Evolutionary conservation across 2,329 filamentous ascomycete species (phyloP), one percentile per base, ranked within the genome.

Genomic region (Exophiala bonariae): DNA sequence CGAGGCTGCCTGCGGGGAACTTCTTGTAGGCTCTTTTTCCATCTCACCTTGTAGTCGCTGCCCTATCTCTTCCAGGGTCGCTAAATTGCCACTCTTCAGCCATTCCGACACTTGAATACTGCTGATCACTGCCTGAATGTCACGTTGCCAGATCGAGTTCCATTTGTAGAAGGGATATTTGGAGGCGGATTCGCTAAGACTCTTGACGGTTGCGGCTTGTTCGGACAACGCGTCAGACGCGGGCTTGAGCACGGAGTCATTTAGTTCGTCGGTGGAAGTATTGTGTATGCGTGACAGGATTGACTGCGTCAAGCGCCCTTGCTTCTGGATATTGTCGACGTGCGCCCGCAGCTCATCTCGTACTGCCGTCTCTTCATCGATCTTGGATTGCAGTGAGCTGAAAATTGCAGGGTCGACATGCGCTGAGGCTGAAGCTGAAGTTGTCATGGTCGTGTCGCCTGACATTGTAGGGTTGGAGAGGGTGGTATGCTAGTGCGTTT

Each of bases 111-210:
- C 61, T 58, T 68, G 72, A 59, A 90, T 78, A 22, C 89, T 89
- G 43, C 90, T 89, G 11, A 97, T 79, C 85, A 88, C 81, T 66
- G 88, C 89, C 68, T 97, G 92, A 44, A 96, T 73, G 61, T 87
- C 82, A 49, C 89, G 82, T 20, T 83, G 80, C 93, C 93, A 99
- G 66, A 89, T 82, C 47, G 77, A 74, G 69, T 96, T 96, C 75
- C 95, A 96, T 79, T 96, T 96, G 82, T 97, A 99, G 76, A 97
- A 99, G 0, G 93, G 92, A 62, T 95, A 86, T 65, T 87, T 79
- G 19, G 89, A 91, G 2, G 91, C 89, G 44, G 88, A 80, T 44
- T 77, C 71, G 52, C 82, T 80, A 35, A 99, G 80, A 57, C 85
- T 82, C 47, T 75, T 71, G 36, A 96, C 79, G 35, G 85, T 86